These are phyloP conservation scores for Aspergillus biplanus DNA, from an alignment of 495 filamentous ascomycete species.

Conservation along the genomic window DNA sequence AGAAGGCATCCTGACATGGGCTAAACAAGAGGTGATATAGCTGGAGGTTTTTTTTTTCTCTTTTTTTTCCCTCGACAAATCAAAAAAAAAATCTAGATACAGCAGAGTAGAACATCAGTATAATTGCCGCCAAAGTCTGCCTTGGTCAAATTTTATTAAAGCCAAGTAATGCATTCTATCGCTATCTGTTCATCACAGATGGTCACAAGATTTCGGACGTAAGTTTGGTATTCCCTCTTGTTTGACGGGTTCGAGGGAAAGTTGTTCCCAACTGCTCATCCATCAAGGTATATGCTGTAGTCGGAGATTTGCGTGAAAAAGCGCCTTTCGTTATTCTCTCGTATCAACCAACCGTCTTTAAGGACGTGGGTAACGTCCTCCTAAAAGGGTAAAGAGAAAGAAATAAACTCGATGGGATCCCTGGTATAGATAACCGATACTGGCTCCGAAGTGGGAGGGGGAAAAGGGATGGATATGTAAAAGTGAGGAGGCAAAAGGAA, in stretches of 20 bases:
- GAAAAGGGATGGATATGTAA: background rate
- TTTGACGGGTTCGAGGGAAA: background rate
- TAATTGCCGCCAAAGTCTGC: background rate
- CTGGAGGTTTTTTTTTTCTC: too few species aligned
- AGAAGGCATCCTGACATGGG: background rate
- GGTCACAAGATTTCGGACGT: background rate
- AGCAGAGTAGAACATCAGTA: conserved; percentile 3
- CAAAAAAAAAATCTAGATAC: conserved; percentile 7
- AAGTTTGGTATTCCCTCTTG: background rate
- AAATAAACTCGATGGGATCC: background rate
- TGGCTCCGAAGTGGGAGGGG: background rate
- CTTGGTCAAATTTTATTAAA: background rate
- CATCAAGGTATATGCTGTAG: background rate
- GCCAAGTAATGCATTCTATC: conserved; percentile 1
- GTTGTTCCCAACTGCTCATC: background rate
- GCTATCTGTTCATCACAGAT: background rate
- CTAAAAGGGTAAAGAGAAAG: too few species aligned
- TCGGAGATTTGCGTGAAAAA: background rate
- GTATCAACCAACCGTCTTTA: background rate
- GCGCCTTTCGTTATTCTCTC: background rate
- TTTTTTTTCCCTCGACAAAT: background rate
- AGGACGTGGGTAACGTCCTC: background rate
- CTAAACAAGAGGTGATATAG: background rate
- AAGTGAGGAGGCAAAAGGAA: background rate
- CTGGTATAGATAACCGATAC: background rate